Evolutionary conservation across 2,329 filamentous ascomycete genomes (phyloP).

Genomic region (Trichoderma guizhouense): DNA sequence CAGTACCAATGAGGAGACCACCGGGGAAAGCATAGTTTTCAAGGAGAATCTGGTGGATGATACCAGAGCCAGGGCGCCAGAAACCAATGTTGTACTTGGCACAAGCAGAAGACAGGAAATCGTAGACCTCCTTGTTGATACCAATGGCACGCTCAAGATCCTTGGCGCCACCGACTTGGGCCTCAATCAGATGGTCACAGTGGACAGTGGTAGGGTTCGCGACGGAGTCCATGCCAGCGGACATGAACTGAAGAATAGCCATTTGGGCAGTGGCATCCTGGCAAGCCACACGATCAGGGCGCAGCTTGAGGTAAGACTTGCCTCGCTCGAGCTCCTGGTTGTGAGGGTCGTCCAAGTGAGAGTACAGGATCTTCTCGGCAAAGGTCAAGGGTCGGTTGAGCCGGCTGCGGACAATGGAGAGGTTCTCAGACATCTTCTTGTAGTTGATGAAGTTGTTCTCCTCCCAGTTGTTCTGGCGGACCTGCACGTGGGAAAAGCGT

Average conservation of each 20-base stretch:
- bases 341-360: constrained; percentile 94
- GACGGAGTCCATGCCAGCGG: constrained; percentile 90
- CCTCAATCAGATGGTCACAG: constrained; percentile 99
- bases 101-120: constrained; percentile 90
- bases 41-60: constrained; percentile 97
- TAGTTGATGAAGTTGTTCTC: constrained; percentile 98
- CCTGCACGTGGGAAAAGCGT: constrained; percentile 36
- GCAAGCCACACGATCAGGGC: constrained; percentile 96
- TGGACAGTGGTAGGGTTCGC: constrained; percentile 94
- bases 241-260: constrained; percentile 99
- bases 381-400: constrained; percentile 92
- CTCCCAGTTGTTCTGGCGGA: constrained; percentile 97
- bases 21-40: constrained; percentile 99
- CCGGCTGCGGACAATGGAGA: constrained; percentile 81
- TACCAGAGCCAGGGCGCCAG: constrained; percentile 98
- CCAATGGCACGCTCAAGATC: constrained; percentile 86
- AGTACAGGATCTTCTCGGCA: constrained; percentile 99
- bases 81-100: constrained; percentile 99
- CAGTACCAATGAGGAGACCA: constrained; percentile 95
- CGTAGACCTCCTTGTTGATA: constrained; percentile 99
- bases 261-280: constrained; percentile 99
- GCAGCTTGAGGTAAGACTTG: constrained; percentile 91
- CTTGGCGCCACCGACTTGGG: constrained; percentile 87
- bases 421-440: constrained; percentile 98
- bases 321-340: constrained; percentile 95